Percentiles rank a stretch among this genome's conserved stretches.
Evolutionary conservation across 768 basidiomycete species (phyloP).

Genomic region (Trametes villosa): DNA sequence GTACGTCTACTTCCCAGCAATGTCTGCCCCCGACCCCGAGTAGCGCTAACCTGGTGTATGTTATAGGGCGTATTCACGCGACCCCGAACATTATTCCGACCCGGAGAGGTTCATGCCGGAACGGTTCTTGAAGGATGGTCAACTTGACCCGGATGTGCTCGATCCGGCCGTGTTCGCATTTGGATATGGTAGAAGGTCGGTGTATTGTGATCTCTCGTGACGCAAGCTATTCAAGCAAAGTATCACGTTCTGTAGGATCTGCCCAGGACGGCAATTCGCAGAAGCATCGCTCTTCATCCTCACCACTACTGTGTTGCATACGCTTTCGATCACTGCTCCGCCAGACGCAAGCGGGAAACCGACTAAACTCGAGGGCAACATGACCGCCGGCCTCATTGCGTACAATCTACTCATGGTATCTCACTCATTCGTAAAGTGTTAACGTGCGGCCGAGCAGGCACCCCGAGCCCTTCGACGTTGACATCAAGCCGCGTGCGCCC

Average conservation of each 20-base stretch:
- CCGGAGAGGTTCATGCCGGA: constrained; percentile 34
- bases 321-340: constrained; percentile 10
- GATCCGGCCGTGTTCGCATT: constrained; percentile 7
- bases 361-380: constrained; percentile 42
- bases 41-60: neutral
- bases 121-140: constrained; percentile 31
- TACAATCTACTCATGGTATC: constrained; percentile 17
- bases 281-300: constrained; percentile 17
- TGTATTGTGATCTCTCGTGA: neutral
- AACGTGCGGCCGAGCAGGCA: neutral
- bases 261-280: constrained; percentile 20
- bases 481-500: constrained; percentile 9
- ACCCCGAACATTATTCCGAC: constrained; percentile 32
- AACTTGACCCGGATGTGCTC: constrained; percentile 7
- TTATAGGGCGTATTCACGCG: constrained; percentile 34
- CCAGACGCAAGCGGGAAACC: constrained; percentile 40
- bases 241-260: neutral
- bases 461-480: constrained; percentile 5
- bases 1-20: constrained; percentile 9
- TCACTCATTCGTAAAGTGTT: neutral
- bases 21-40: neutral
- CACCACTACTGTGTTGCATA: constrained; percentile 13
- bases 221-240: neutral
- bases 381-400: constrained; percentile 50
- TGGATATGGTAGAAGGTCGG: constrained; percentile 16